Evolutionary conservation across 345 rosid species (phyloP).

Genomic region (Xanthoceras sorbifolium): DNA sequence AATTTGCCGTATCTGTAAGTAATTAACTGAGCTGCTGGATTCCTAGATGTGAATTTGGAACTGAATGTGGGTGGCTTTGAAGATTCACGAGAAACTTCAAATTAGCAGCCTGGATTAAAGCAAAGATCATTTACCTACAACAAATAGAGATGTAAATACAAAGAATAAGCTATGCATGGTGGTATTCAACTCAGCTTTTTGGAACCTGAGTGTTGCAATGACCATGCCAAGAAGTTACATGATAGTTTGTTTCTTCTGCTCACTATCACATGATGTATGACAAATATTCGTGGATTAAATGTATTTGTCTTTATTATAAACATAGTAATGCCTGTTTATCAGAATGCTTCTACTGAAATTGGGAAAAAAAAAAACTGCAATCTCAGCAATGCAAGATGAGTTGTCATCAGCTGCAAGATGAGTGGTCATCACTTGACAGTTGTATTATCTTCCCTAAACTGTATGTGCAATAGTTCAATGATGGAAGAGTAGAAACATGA

Average conservation of each 20-base stretch:
- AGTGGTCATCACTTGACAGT: neutral
- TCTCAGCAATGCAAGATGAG: constrained; percentile 7
- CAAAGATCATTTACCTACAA: constrained; percentile 11
- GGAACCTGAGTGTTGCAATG: constrained; percentile 48
- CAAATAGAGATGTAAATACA: constrained; percentile 11
- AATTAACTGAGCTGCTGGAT: constrained; percentile 22
- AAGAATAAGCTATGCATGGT: constrained; percentile 20
- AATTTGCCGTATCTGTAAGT: constrained; percentile 26
- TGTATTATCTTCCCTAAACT: neutral
- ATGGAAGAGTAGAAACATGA: neutral
- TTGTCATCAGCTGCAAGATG: constrained; percentile 6
- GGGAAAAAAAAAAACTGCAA: neutral
- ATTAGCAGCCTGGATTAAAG: neutral
- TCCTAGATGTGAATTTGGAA: neutral
- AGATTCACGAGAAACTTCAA: neutral
- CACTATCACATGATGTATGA: neutral
- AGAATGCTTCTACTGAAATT: neutral
- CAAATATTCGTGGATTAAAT: constrained; percentile 17
- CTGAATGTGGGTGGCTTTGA: constrained; percentile 10
- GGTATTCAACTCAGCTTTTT: constrained; percentile 53
- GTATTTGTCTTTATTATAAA: neutral
- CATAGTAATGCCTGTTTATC: neutral
- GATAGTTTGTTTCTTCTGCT: constrained; percentile 18
- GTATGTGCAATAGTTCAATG: neutral
- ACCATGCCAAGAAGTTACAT: constrained; percentile 13